Evolutionary conservation across 768 basidiomycete species (phyloP).

Genomic region (Mycena kentingensis): DNA sequence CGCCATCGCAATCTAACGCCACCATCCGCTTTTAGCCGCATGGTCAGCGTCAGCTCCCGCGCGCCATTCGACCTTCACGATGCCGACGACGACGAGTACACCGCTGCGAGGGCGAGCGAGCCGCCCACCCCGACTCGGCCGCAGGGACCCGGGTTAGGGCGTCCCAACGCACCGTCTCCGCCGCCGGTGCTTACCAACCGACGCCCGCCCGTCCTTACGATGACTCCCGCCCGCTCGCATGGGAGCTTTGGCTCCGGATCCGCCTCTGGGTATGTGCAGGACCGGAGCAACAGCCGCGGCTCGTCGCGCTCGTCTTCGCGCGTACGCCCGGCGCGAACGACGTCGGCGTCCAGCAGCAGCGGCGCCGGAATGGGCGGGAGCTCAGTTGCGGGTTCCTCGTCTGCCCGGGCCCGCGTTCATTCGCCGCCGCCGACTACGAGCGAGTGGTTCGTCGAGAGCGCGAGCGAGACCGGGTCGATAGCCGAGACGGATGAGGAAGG

Average conservation of each 20-base stretch:
- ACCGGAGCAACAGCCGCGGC: neutral
- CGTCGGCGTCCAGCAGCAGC: neutral
- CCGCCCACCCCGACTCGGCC: neutral
- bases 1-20: neutral
- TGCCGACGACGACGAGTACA: neutral
- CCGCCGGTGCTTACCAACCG: neutral
- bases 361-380: neutral
- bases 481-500: neutral
- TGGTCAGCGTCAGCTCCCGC: constrained; percentile 20
- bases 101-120: neutral
- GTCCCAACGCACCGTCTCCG: neutral
- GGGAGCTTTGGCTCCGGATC: constrained; percentile 1
- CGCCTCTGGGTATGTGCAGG: neutral
- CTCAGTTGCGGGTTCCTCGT: neutral
- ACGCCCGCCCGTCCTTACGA: constrained; percentile 14
- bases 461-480: constrained; percentile 1
- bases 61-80: constrained; percentile 12
- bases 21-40: neutral
- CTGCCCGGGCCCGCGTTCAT: too few species aligned
- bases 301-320: constrained; percentile 10
- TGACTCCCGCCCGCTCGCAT: constrained; percentile 15
- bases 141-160: neutral
- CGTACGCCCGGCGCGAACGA: neutral
- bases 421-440: neutral
- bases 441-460: constrained; percentile 14